Evolutionary conservation across 2,329 filamentous ascomycete species (phyloP).

Genomic region (Stagonosporopsis vannaccii): DNA sequence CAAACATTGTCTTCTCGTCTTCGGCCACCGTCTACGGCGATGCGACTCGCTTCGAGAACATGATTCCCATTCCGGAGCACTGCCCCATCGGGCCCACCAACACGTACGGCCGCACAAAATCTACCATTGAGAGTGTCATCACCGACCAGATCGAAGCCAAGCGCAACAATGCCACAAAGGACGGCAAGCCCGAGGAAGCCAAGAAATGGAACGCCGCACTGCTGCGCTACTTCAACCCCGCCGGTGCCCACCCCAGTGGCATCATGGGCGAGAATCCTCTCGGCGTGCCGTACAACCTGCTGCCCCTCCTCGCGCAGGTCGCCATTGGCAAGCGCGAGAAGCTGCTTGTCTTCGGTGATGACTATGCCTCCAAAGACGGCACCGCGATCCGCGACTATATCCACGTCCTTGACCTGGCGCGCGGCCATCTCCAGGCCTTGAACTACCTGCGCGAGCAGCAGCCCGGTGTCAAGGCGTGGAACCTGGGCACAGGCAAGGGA

Average conservation of each 20-base stretch:
- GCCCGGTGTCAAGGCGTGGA: conserved; percentile 94
- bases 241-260: conserved; percentile 90
- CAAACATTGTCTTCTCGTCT: conserved; percentile 98
- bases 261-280: conserved; percentile 99
- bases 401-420: conserved; percentile 88
- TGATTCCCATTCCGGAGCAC: conserved; percentile 98
- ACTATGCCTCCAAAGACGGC: conserved; percentile 89
- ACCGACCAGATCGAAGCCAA: conserved; percentile 89
- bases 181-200: conserved; percentile 63
- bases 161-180: conserved; percentile 82
- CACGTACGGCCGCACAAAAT: conserved; percentile 97
- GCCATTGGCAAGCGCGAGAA: conserved; percentile 95
- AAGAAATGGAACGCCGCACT: conserved; percentile 93
- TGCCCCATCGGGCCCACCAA: conserved; percentile 97
- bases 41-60: conserved; percentile 92
- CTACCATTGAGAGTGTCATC: conserved; percentile 89
- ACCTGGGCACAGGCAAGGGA: conserved; percentile 91
- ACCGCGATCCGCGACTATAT: conserved; percentile 98
- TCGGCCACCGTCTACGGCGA: conserved; percentile 98
- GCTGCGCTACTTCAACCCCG: conserved; percentile 97
- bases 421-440: conserved; percentile 85
- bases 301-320: conserved; percentile 93
- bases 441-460: conserved; percentile 85
- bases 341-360: conserved; percentile 91
- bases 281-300: conserved; percentile 93